phyloP scores from a whole-genome alignment of 495 filamentous ascomycete genomes.

The Corynascus novoguineensis region DNA sequence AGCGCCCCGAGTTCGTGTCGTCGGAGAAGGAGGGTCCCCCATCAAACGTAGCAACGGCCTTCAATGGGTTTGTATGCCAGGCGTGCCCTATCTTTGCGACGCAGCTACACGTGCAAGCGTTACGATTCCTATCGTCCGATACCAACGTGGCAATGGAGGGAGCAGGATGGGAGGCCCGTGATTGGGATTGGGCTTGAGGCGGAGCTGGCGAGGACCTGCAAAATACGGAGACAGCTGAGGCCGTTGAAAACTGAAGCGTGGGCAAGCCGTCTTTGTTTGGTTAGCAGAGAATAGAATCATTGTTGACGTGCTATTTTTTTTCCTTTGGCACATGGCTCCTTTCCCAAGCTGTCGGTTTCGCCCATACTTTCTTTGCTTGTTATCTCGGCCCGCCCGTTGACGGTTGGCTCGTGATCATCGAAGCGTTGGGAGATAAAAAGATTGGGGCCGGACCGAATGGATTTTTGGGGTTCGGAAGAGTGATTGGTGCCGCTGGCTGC shows the following conservation, averaged over 20 bases:
- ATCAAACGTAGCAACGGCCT: slow-evolving; percentile 5
- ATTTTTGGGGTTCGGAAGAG: neutral
- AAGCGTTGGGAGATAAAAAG: neutral
- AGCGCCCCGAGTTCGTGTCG: neutral
- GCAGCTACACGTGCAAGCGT: slow-evolving; percentile 1
- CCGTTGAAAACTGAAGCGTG: too few relatives aligned
- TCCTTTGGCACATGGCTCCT: too few relatives aligned
- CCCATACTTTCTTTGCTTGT: neutral
- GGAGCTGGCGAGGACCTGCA: neutral
- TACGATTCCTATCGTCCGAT: neutral
- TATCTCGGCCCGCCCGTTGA: too few relatives aligned
- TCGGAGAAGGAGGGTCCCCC: neutral
- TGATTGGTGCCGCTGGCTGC: slow-evolving; percentile 3
- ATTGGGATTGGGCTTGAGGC: neutral
- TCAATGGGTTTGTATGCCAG: neutral
- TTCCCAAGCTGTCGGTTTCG: too few relatives aligned
- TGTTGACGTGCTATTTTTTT: too few relatives aligned
- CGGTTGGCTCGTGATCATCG: too few relatives aligned
- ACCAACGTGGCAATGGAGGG: neutral
- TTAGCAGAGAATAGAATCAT: too few relatives aligned
- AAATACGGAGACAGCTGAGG: too few relatives aligned
- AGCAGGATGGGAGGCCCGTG: neutral
- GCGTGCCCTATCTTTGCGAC: neutral
- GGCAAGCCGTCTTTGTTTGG: too few relatives aligned
- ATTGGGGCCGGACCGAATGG: slow-evolving; percentile 8